Conservation (phyloP, 441 rosid genomes). For the Gossypium lobatum region DNA sequence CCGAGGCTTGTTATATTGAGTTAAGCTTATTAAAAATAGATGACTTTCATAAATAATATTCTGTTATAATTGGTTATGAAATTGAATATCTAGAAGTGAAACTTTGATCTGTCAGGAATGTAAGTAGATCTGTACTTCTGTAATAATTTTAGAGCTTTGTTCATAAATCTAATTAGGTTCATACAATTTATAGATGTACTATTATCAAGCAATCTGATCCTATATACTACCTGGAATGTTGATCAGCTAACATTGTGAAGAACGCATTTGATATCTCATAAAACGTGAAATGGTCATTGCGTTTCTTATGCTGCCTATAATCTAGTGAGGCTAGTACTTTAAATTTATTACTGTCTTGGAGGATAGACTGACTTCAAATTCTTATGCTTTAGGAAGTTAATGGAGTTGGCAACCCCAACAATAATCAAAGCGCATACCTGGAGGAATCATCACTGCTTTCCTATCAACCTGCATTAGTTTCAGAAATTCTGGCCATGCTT, state of each 20-base stretch:
- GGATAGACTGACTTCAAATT: neutral
- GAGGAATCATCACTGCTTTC: conserved; percentile 36
- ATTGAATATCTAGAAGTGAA: neutral
- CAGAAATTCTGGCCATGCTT: conserved; percentile 61
- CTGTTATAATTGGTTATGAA: neutral
- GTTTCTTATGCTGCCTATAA: neutral
- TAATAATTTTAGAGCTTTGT: neutral
- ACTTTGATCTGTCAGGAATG: neutral
- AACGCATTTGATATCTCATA: neutral
- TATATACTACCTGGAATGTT: conserved; percentile 2
- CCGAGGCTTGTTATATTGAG: neutral
- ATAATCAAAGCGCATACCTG: conserved; percentile 25
- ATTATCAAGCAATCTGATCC: neutral
- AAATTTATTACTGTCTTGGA: conserved; percentile 4
- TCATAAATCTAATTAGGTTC: neutral
- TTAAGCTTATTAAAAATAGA: neutral
- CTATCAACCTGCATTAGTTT: conserved; percentile 51
- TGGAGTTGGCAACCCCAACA: conserved; percentile 18
- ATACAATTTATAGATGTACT: neutral
- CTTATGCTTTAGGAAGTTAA: conserved; percentile 40
- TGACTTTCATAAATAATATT: neutral
- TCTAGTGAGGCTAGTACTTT: neutral
- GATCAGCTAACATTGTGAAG: neutral
- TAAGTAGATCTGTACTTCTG: neutral
- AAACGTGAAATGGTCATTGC: neutral